Conservation (phyloP, 2,329 filamentous ascomycete species). For the Penicillium glabrum region DNA sequence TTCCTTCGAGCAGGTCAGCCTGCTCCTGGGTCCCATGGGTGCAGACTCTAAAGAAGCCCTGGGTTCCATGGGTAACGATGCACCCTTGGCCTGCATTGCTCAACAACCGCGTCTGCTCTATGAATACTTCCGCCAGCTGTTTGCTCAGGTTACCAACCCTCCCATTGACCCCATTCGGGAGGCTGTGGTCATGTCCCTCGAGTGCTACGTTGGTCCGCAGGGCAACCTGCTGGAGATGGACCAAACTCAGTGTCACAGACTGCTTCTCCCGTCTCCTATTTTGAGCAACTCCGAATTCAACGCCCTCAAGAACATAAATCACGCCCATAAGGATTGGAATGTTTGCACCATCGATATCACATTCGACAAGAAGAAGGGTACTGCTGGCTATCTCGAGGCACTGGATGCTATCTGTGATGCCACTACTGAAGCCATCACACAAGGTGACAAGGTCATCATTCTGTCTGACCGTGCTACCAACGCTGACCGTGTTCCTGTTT, state of each 20-base stretch:
- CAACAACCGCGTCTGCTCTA: constrained; percentile 83
- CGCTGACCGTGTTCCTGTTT: constrained; percentile 79
- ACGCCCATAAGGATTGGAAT: constrained; percentile 75
- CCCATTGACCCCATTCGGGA: constrained; percentile 96
- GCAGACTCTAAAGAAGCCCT: constrained; percentile 96
- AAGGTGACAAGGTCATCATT: constrained; percentile 80
- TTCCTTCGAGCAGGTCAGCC: constrained; percentile 89
- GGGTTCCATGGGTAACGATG: constrained; percentile 97
- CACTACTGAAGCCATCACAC: constrained; percentile 78
- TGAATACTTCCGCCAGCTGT: constrained; percentile 97
- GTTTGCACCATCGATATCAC: constrained; percentile 90
- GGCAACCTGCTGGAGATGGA: constrained; percentile 96
- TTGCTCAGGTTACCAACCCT: constrained; percentile 96
- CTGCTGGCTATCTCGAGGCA: constrained; percentile 80
- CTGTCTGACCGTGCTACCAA: constrained; percentile 86
- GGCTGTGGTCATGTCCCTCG: constrained; percentile 96
- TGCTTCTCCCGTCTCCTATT: constrained; percentile 84
- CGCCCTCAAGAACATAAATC: constrained; percentile 73
- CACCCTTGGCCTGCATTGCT: constrained; percentile 87
- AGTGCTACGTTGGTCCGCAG: constrained; percentile 94
- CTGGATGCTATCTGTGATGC: constrained; percentile 86
- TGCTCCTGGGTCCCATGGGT: constrained; percentile 92
- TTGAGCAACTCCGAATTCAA: constrained; percentile 90
- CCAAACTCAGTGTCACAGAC: constrained; percentile 78
- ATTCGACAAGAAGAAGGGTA: constrained; percentile 81